These are phyloP conservation scores for Byssochlamys sp. DNA, from an alignment of 2,329 filamentous ascomycete species.

Conservation along the genomic window DNA sequence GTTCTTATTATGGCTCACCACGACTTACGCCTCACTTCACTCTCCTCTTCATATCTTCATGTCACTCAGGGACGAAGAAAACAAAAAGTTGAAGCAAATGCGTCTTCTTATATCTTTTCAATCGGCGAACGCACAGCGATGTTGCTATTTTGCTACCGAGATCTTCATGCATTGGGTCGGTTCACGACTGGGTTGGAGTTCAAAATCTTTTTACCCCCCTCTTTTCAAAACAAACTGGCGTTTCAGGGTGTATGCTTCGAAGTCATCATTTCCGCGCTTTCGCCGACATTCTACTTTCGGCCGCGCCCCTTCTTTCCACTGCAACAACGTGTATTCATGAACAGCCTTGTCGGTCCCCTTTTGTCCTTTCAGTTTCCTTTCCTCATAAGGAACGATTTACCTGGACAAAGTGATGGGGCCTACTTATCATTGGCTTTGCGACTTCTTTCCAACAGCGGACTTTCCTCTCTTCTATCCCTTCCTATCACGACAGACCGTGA, in stretches of 20 bases:
- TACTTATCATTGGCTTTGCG: not conserved
- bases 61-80: not conserved
- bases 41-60: not conserved
- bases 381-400: not conserved
- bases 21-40: not conserved
- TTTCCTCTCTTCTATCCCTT: not conserved
- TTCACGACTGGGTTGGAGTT: not conserved
- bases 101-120: not conserved
- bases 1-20: not conserved
- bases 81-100: not conserved
- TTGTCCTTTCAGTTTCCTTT: not conserved
- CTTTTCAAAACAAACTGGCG: not conserved
- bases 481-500: not conserved
- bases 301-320: not conserved
- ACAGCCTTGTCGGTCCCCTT: not conserved
- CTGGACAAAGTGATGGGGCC: not conserved
- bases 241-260: not conserved
- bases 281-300: not conserved
- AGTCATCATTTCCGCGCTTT: not conserved
- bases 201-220: not conserved
- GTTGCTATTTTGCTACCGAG: not conserved
- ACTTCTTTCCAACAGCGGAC: not conserved
- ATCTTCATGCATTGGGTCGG: not conserved
- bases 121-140: not conserved
- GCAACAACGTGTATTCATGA: not conserved